Evolutionary conservation across 352 stramenopile genomes (phyloP).

Genomic region (Pythium dissimile): DNA sequence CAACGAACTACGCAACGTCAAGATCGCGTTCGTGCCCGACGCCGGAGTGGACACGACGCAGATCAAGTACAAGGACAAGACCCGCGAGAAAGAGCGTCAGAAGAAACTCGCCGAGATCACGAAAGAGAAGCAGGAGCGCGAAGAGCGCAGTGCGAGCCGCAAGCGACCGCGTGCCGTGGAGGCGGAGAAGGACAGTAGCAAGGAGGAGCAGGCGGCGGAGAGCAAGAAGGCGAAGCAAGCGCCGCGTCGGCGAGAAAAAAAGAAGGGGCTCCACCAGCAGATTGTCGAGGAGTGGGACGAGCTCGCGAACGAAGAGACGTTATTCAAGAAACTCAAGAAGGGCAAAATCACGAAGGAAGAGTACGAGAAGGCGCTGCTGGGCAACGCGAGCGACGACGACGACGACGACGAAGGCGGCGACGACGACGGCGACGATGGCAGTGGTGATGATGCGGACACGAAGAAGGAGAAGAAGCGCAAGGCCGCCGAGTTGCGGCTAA

Average conservation of each 20-base stretch:
- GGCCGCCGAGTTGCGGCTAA: conserved; percentile 64
- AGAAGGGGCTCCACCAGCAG: conserved; percentile 94
- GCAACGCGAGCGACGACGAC: conserved; percentile 37
- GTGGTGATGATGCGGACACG: conserved; percentile 22
- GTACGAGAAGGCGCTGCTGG: conserved; percentile 81
- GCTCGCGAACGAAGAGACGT: conserved; percentile 95
- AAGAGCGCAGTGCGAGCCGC: conserved; percentile 55
- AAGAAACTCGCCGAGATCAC: conserved; percentile 88
- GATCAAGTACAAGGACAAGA: conserved; percentile 96
- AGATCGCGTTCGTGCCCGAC: conserved; percentile 82
- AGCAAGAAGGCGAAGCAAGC: conserved; percentile 71
- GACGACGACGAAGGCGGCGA: conserved; percentile 4
- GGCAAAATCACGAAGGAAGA: conserved; percentile 97
- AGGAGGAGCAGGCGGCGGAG: conserved; percentile 35
- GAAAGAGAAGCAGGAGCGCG: conserved; percentile 65
- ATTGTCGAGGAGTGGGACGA: conserved; percentile 99
- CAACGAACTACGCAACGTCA: conserved; percentile 79
- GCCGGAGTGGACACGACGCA: conserved; percentile 87
- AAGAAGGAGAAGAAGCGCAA: conserved; percentile 53
- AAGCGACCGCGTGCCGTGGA: conserved; percentile 60
- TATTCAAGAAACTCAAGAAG: conserved; percentile 97
- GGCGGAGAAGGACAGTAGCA: conserved; percentile 35
- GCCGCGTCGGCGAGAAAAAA: conserved; percentile 89
- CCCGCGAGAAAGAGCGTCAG: conserved; percentile 94
- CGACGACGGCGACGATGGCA: conserved; percentile 22